Conservation (phyloP, 192 early-diverging fungal genomes). For the Mortierella antarctica region DNA sequence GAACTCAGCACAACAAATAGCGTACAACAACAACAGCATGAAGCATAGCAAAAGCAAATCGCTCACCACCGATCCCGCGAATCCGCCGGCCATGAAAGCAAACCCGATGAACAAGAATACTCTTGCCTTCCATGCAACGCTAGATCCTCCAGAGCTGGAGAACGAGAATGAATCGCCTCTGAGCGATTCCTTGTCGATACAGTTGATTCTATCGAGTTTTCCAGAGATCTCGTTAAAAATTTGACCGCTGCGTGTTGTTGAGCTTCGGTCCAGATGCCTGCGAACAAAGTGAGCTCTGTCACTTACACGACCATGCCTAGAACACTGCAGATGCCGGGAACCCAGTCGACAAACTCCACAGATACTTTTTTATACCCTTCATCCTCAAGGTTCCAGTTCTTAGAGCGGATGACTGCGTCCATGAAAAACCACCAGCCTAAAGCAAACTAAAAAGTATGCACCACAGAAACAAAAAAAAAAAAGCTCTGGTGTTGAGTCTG, state of each 20-base stretch:
- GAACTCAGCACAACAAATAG: background rate
- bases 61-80: slow-evolving; percentile 64
- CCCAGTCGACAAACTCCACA: slow-evolving; percentile 70
- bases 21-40: slow-evolving; percentile 1
- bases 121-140: slow-evolving; percentile 59
- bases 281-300: background rate
- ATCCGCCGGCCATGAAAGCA: slow-evolving; percentile 68
- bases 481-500: background rate
- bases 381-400: slow-evolving; percentile 19
- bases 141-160: slow-evolving; percentile 29
- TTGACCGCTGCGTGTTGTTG: background rate
- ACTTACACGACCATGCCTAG: slow-evolving; percentile 70
- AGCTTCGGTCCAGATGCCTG: background rate
- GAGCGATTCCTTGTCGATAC: slow-evolving; percentile 62
- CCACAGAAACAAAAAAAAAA: background rate
- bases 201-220: slow-evolving; percentile 58
- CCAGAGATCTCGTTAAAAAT: background rate
- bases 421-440: slow-evolving; percentile 74
- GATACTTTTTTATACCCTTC: slow-evolving; percentile 14
- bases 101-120: slow-evolving; percentile 69
- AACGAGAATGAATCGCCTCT: slow-evolving; percentile 58
- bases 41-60: too few species aligned
- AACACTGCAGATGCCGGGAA: slow-evolving; percentile 65
- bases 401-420: slow-evolving; percentile 62
- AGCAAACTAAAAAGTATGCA: slow-evolving; percentile 54